Base-by-base conservation (phyloP, 306 rosid species). In the Leucaena leucocephala region DNA sequence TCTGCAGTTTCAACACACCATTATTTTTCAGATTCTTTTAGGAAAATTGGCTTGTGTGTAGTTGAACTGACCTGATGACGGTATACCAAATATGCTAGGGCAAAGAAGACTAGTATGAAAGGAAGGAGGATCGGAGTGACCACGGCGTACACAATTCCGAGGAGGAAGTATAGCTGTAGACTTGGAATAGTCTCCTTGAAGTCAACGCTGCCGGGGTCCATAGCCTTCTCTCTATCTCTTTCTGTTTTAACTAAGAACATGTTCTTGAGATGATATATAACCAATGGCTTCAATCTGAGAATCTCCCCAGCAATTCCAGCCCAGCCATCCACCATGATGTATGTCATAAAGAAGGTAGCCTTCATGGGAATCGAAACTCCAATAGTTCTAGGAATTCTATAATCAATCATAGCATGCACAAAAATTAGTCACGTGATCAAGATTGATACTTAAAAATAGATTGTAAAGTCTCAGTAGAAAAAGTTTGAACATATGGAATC, bases 301-400 rank as follows among this genome's bases (percentile, higher is more conserved):
- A 95, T 93, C 88, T 95, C 99, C 33, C 97, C 76, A 13, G 99
- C 99, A 80, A 93, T 84, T 70, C 97, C 98, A 64, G 99, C 99
- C 99, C 99, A 95, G 36, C 99, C 99, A 73, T 95, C 99, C 72
- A 95, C 88, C 99, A 95, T 95, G 86, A 95, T 95, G 76, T 91
- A 95, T 8, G 99, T 95, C 72, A 95, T 95, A 79, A 95, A 95
- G 87, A 95, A 95, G n/a, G 99, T 93, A 68, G 99, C 99, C 86
- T 93, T 95, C 86, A 86, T 89, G 21, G 99, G 99, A 90, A 95
- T 95, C 40, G 99, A 89, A 81, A 93, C 97, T 77, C 99, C 99
- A 63, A 95, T 95, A 33, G 91, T 95, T 86, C 93, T 91, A 43
- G 99, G 99, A 85, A 95, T 95, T 84, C 99, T 95, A 69, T 36